Evolutionary conservation across 1,139 yeast genomes (phyloP).

Genomic region (Torulaspora pretoriensis): DNA sequence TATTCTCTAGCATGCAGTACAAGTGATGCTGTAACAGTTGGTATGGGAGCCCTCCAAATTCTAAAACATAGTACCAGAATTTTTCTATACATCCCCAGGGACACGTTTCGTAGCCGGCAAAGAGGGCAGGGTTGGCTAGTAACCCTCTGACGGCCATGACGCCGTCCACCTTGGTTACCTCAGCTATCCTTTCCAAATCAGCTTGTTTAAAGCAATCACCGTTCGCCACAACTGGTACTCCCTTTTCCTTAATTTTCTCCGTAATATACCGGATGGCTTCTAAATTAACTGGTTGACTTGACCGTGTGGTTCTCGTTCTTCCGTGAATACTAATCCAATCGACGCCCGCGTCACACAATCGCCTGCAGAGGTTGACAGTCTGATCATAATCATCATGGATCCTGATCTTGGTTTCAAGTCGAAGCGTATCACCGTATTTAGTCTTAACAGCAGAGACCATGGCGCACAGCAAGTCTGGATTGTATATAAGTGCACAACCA

Average conservation of each 20-base stretch:
- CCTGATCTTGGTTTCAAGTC: slow-evolving; percentile 87
- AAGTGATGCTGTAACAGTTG: slow-evolving; percentile 83
- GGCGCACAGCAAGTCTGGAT: slow-evolving; percentile 72
- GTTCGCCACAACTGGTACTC: slow-evolving; percentile 85
- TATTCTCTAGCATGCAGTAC: slow-evolving; percentile 73
- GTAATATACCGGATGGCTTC: slow-evolving; percentile 74
- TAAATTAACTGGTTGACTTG: slow-evolving; percentile 74
- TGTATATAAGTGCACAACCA: slow-evolving; percentile 90
- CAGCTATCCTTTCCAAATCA: slow-evolving; percentile 60
- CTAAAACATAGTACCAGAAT: slow-evolving; percentile 73
- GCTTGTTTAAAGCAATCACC: slow-evolving; percentile 79
- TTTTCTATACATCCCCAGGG: slow-evolving; percentile 91
- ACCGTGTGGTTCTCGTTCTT: slow-evolving; percentile 76
- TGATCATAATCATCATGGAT: slow-evolving; percentile 72
- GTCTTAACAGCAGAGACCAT: slow-evolving; percentile 83
- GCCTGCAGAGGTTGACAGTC: slow-evolving; percentile 67
- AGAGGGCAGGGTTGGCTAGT: slow-evolving; percentile 79
- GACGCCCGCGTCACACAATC: slow-evolving; percentile 81
- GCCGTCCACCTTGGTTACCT: slow-evolving; percentile 76
- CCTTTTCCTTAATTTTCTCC: slow-evolving; percentile 42
- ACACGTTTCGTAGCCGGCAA: slow-evolving; percentile 64
- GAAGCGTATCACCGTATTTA: slow-evolving; percentile 61
- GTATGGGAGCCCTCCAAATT: slow-evolving; percentile 74
- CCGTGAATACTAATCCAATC: slow-evolving; percentile 96
- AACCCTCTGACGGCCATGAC: slow-evolving; percentile 95